Conservation (phyloP, 805 yeast species). For the Torulaspora indica region DNA sequence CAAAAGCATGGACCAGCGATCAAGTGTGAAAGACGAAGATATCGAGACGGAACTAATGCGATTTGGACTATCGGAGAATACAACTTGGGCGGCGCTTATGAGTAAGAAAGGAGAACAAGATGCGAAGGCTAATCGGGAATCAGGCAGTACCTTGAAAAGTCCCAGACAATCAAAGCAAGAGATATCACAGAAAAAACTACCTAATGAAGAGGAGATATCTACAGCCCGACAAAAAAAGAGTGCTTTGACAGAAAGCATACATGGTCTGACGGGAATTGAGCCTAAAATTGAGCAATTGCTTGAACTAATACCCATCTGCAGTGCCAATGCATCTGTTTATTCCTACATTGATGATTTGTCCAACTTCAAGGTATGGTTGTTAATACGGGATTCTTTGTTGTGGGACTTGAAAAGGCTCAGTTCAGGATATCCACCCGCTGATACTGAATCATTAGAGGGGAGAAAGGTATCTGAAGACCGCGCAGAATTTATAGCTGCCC, state of each 20-base stretch:
- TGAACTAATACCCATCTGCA: slow-evolving; percentile 29
- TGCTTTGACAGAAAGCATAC: slow-evolving; percentile 13
- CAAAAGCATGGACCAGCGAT: slow-evolving; percentile 13
- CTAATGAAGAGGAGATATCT: background rate
- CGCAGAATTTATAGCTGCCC: background rate
- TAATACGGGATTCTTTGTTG: slow-evolving; percentile 33
- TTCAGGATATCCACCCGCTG: slow-evolving; percentile 1
- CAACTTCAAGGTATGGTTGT: slow-evolving; percentile 33
- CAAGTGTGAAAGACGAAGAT: slow-evolving; percentile 17
- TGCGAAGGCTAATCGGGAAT: slow-evolving; percentile 6
- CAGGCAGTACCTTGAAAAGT: background rate
- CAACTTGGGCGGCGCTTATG: slow-evolving; percentile 34
- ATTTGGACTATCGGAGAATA: slow-evolving; percentile 31
- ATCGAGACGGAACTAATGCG: slow-evolving; percentile 26
- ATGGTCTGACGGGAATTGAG: slow-evolving; percentile 11
- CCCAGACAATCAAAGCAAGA: background rate
- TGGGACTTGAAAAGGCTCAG: slow-evolving; percentile 31
- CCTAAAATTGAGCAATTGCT: slow-evolving; percentile 23
- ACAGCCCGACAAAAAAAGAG: slow-evolving; percentile 8
- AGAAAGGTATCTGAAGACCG: background rate
- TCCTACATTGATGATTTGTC: slow-evolving; percentile 30
- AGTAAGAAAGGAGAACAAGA: slow-evolving; percentile 16
- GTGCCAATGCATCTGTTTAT: slow-evolving; percentile 34
- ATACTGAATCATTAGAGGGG: background rate
- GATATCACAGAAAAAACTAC: background rate